These are phyloP conservation scores for Chlorella sp. DNA, from an alignment of 139 green algal species.

Conservation along the genomic window DNA sequence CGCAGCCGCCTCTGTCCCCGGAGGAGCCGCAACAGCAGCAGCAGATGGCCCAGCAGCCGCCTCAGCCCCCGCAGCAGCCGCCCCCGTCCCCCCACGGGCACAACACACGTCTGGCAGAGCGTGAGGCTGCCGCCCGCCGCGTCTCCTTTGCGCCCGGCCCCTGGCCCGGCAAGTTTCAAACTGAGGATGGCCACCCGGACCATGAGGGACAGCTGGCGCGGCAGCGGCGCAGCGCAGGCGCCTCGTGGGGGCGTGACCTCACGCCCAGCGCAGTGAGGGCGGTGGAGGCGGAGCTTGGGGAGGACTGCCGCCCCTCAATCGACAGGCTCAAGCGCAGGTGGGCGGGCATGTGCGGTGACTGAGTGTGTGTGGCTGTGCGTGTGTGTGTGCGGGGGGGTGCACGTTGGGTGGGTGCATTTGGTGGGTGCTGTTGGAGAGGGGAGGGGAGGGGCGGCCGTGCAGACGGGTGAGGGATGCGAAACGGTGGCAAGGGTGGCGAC, in stretches of 20 bases:
- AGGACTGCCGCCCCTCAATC: slow-evolving; percentile 39
- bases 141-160: slow-evolving; percentile 44
- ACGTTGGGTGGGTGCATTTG: not conserved
- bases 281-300: slow-evolving; percentile 42
- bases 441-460: not conserved
- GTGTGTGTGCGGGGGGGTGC: not conserved
- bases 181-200: slow-evolving; percentile 42
- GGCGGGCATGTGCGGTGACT: not conserved
- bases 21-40: not conserved
- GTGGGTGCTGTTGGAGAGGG: not conserved
- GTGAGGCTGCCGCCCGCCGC: not conserved
- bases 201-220: slow-evolving; percentile 42
- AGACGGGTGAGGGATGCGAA: no score
- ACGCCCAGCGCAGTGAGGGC: slow-evolving; percentile 37
- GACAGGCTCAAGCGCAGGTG: slow-evolving; percentile 43
- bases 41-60: not conserved
- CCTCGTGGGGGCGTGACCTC: slow-evolving; percentile 36
- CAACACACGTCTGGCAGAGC: slow-evolving; percentile 13
- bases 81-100: not conserved
- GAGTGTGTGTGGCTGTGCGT: not conserved
- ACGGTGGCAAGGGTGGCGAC: not conserved
- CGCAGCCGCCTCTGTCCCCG: no score
- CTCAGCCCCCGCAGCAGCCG: not conserved
- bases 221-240: slow-evolving; percentile 20
- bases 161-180: slow-evolving; percentile 33